Conservation (phyloP, 2,329 filamentous ascomycete species). For the Colletotrichum liriopes region DNA sequence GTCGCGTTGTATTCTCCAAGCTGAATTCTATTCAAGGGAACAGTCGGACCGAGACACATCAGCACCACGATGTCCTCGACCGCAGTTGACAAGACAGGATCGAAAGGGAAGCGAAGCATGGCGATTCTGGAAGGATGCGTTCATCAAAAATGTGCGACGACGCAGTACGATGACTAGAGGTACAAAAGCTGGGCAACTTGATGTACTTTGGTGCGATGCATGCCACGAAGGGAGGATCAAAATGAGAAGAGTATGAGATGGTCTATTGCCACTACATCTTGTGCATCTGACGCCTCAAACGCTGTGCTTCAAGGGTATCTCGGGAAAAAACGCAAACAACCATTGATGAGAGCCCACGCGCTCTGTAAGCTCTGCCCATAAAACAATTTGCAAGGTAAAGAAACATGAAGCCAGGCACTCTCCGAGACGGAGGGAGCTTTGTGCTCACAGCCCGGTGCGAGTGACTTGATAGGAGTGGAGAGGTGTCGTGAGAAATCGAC, state of each 20-base stretch:
- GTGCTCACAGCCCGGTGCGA: neutral
- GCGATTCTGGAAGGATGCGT: neutral
- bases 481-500: neutral
- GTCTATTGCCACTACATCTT: slow-evolving; percentile 18
- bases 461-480: neutral
- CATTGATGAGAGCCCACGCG: slow-evolving; percentile 6
- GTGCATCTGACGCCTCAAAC: slow-evolving; percentile 17
- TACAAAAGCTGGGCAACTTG: too few relatives aligned
- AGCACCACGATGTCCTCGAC: neutral
- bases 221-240: neutral
- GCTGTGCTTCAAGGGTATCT: slow-evolving; percentile 37
- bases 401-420: neutral
- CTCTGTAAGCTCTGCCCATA: neutral
- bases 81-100: neutral
- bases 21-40: neutral
- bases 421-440: neutral
- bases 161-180: neutral
- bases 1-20: neutral
- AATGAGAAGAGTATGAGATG: slow-evolving; percentile 1
- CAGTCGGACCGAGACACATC: too few relatives aligned
- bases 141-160: neutral
- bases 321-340: slow-evolving; percentile 5
- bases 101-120: neutral
- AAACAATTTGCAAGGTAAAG: neutral
- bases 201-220: neutral